Evolutionary conservation across 176 grass and related monocot species (phyloP).

Genomic region (Triticum monococcum): DNA sequence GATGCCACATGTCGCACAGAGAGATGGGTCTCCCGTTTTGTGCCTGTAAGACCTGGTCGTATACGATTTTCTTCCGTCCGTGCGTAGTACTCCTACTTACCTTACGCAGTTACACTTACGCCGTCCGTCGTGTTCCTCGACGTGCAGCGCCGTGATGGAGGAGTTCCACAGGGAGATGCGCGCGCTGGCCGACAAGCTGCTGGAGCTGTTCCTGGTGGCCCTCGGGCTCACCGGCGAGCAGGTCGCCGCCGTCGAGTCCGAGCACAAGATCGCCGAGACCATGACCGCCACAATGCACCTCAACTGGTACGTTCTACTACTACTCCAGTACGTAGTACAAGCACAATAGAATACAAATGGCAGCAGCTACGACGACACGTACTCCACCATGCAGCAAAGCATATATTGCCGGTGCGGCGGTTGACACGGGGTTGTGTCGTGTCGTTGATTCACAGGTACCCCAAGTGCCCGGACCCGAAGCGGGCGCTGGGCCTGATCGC

Average conservation of each 20-base stretch:
- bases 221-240: conserved; percentile 68
- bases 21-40: too few relatives aligned
- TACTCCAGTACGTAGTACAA: background rate
- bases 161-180: conserved; percentile 82
- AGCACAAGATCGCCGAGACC: conserved; percentile 35
- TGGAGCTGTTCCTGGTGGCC: conserved; percentile 59
- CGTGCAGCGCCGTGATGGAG: conserved; percentile 80
- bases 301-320: conserved; percentile 38
- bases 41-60: too few relatives aligned
- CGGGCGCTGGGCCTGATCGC: conserved; percentile 82
- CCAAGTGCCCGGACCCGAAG: conserved; percentile 81
- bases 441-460: conserved; percentile 52
- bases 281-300: conserved; percentile 60
- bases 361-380: background rate
- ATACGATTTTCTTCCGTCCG: too few relatives aligned
- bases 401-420: background rate
- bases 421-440: conserved; percentile 7
- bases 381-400: background rate
- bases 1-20: too few relatives aligned
- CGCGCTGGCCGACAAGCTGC: conserved; percentile 47
- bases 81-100: too few relatives aligned
- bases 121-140: background rate
- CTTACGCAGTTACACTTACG: too few relatives aligned
- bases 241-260: conserved; percentile 30
- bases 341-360: background rate